Evolutionary conservation across 2,329 filamentous ascomycete species (phyloP).

Genomic region (Passalora sequoiae): DNA sequence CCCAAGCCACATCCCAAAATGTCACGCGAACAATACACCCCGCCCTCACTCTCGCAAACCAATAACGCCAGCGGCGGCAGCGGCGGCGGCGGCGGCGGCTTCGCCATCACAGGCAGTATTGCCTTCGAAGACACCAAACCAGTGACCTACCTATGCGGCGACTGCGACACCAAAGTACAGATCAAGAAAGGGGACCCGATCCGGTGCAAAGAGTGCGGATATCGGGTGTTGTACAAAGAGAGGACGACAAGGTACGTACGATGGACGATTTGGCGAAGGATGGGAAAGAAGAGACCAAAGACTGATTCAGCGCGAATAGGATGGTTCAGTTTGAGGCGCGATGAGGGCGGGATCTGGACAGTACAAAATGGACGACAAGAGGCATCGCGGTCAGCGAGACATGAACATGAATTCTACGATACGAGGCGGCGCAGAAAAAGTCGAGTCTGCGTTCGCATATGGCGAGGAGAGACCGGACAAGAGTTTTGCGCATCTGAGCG

Average conservation of each 20-base stretch:
- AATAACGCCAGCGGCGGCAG: conserved; percentile 22
- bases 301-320: conserved; percentile 44
- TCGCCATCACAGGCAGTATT: conserved; percentile 51
- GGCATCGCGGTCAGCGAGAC: no score
- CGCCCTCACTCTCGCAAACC: conserved; percentile 53
- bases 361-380: no score
- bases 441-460: no score
- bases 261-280: no score
- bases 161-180: conserved; percentile 73
- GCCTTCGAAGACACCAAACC: conserved; percentile 52
- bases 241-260: conserved; percentile 79
- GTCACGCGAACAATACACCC: conserved; percentile 70
- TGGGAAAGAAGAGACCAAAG: background rate
- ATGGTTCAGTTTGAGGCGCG: conserved; percentile 99
- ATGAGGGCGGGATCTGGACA: no score
- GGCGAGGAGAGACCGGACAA: no score
- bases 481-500: no score
- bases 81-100: conserved; percentile 16
- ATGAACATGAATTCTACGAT: no score
- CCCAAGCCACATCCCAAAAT: conserved; percentile 18
- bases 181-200: conserved; percentile 76
- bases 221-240: conserved; percentile 95
- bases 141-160: conserved; percentile 61
- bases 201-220: conserved; percentile 86
- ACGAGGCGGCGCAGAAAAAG: no score